phyloP scores from a whole-genome alignment of 140 eudicot species.

The Senecio squalidus region DNA sequence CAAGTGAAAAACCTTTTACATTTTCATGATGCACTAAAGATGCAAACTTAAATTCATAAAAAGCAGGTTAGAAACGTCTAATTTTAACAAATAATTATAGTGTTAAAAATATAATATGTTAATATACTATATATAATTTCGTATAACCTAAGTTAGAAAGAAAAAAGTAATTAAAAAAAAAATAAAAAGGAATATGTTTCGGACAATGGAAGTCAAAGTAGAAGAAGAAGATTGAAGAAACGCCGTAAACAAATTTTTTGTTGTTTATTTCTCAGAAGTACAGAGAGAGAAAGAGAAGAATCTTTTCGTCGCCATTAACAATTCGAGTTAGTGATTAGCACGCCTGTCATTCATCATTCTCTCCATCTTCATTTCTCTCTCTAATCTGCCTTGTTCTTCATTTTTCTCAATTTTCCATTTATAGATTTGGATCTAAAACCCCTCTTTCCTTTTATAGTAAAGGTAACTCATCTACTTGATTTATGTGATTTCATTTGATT shows the following conservation, averaged over 20 bases:
- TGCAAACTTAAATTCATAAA: too few species aligned
- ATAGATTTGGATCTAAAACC: slow-evolving; percentile 37
- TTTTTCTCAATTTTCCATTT: slow-evolving; percentile 5
- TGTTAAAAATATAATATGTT: too few species aligned
- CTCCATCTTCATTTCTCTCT: slow-evolving; percentile 34
- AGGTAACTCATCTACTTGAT: slow-evolving; percentile 27
- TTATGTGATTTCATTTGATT: slow-evolving; percentile 8
- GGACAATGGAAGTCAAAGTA: slow-evolving; percentile 5
- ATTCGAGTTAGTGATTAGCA: slow-evolving; percentile 96
- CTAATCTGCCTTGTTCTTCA: slow-evolving; percentile 7
- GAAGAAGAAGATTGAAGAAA: not conserved
- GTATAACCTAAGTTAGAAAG: too few species aligned
- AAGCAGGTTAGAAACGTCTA: too few species aligned
- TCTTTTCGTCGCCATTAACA: slow-evolving; percentile 61
- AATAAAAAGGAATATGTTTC: too few species aligned
- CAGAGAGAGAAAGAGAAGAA: too few species aligned
- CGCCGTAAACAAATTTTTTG: slow-evolving; percentile 1
- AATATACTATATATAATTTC: too few species aligned
- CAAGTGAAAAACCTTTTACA: too few species aligned
- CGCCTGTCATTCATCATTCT: slow-evolving; percentile 87
- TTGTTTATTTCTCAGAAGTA: too few species aligned
- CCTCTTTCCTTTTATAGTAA: slow-evolving; percentile 1
- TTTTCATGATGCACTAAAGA: too few species aligned
- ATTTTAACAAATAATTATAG: too few species aligned
- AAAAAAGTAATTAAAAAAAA: too few species aligned